A percentile compares a stretch with the other conserved stretches of the same genome.
Evolutionary conservation across 352 stramenopile species (phyloP).

Genomic region (Pelagophyceae sp.): DNA sequence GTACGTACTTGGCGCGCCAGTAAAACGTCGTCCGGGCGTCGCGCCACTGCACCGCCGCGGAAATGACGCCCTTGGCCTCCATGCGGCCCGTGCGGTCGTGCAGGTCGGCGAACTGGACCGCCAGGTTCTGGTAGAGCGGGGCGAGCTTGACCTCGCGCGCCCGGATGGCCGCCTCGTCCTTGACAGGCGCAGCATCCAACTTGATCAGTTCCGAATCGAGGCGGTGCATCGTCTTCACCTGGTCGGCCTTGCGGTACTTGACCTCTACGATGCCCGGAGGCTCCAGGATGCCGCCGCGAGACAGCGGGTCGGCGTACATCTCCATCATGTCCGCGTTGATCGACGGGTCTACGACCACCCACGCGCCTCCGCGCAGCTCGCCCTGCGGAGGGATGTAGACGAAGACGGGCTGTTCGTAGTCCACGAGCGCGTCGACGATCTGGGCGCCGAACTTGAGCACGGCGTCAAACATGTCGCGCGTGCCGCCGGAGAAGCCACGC

Average conservation of each 20-base stretch:
- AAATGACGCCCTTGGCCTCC: slow-evolving; percentile 97
- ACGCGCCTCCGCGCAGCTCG: slow-evolving; percentile 95
- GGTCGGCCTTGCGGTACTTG: slow-evolving; percentile 96
- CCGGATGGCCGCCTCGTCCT: slow-evolving; percentile 75
- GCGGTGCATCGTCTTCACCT: slow-evolving; percentile 90
- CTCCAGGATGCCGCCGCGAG: slow-evolving; percentile 96
- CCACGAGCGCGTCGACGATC: slow-evolving; percentile 96
- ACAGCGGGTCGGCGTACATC: slow-evolving; percentile 97
- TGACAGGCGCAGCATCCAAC: slow-evolving; percentile 65
- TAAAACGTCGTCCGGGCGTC: slow-evolving; percentile 94
- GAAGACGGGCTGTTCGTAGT: slow-evolving; percentile 97
- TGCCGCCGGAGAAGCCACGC: slow-evolving; percentile 75
- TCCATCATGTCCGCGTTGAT: slow-evolving; percentile 99
- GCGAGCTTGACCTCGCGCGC: slow-evolving; percentile 82
- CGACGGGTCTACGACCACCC: slow-evolving; percentile 97
- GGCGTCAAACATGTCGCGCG: slow-evolving; percentile 83
- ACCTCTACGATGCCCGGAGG: slow-evolving; percentile 94
- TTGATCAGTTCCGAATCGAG: slow-evolving; percentile 82
- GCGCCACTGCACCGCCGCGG: slow-evolving; percentile 87
- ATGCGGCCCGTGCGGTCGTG: slow-evolving; percentile 98
- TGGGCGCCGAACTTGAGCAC: slow-evolving; percentile 99
- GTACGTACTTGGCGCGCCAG: slow-evolving; percentile 91
- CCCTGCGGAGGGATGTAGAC: slow-evolving; percentile 98
- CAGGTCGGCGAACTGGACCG: slow-evolving; percentile 96
- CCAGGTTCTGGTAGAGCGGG: slow-evolving; percentile 93